Conservation (phyloP, 495 filamentous ascomycete genomes). For the Xylaria bambusicola region DNA sequence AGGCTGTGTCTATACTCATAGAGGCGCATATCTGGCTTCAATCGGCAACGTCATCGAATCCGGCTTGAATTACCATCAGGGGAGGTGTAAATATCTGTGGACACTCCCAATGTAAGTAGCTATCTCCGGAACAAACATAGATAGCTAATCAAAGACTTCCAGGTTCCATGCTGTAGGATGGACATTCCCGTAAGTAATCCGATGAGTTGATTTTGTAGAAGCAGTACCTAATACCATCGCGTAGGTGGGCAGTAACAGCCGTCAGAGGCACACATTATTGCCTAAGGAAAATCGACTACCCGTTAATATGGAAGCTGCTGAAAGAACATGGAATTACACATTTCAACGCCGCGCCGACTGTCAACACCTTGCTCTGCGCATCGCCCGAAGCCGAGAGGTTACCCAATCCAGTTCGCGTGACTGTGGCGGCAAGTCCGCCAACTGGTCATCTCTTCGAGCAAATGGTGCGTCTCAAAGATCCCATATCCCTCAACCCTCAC, state of each 20-base stretch:
- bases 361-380: slow-evolving; percentile 89
- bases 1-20: slow-evolving; percentile 89
- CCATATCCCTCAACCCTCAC: not conserved
- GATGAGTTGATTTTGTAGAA: not conserved
- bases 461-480: slow-evolving; percentile 59
- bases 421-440: slow-evolving; percentile 89
- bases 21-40: slow-evolving; percentile 81
- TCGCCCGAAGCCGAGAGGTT: slow-evolving; percentile 68
- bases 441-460: slow-evolving; percentile 86
- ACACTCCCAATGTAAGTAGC: slow-evolving; percentile 75
- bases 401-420: slow-evolving; percentile 75
- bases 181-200: slow-evolving; percentile 62
- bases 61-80: slow-evolving; percentile 68
- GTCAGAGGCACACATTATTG: slow-evolving; percentile 94
- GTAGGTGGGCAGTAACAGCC: slow-evolving; percentile 79
- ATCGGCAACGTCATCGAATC: slow-evolving; percentile 87
- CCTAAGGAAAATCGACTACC: slow-evolving; percentile 91
- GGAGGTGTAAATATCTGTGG: slow-evolving; percentile 83
- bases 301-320: slow-evolving; percentile 83
- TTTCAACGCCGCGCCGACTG: slow-evolving; percentile 94
- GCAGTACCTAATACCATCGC: slow-evolving; percentile 38
- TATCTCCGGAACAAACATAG: not conserved
- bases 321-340: slow-evolving; percentile 86
- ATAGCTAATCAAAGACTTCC: slow-evolving; percentile 16
- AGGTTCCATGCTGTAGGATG: slow-evolving; percentile 90